A percentile compares a stretch with the other conserved stretches of the same genome.
Evolutionary conservation across 106 monocot genomes (phyloP).

Genomic region (Xerophyta viscosa): DNA sequence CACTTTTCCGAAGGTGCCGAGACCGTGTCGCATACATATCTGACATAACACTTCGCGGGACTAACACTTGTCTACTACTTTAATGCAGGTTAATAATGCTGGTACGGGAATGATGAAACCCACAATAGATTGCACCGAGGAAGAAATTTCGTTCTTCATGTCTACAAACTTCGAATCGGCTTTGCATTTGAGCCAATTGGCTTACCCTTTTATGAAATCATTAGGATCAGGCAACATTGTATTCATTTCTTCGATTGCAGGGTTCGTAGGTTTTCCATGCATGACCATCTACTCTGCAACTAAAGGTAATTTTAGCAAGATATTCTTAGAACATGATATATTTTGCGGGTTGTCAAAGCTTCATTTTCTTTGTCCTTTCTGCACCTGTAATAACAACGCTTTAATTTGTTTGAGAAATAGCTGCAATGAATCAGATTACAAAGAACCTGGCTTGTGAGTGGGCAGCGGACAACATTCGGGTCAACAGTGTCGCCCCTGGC

Average conservation of each 20-base stretch:
- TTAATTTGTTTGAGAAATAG: constrained; percentile 13
- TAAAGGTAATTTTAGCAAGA: constrained; percentile 8
- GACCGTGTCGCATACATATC: no score
- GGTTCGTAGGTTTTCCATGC: neutral
- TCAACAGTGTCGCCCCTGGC: constrained; percentile 48
- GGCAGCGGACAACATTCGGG: constrained; percentile 54
- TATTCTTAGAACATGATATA: no score
- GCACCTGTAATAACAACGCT: no score
- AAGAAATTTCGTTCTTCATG: constrained; percentile 5
- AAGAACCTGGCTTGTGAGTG: constrained; percentile 64
- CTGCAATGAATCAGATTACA: constrained; percentile 53
- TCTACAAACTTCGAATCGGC: constrained; percentile 26
- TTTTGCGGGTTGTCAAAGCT: no score
- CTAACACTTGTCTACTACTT: no score
- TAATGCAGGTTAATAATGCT: constrained; percentile 28
- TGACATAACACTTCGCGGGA: no score
- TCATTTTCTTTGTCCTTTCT: no score
- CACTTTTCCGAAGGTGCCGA: no score
- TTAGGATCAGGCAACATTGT: constrained; percentile 18
- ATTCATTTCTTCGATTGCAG: constrained; percentile 17
- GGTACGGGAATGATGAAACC: neutral
- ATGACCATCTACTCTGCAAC: constrained; percentile 5
- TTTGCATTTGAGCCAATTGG: constrained; percentile 32
- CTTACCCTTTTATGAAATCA: constrained; percentile 21
- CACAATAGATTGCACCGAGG: neutral